These are phyloP conservation scores for Neohortaea acidophila DNA, from an alignment of 495 filamentous ascomycete genomes.

Conservation along the genomic window DNA sequence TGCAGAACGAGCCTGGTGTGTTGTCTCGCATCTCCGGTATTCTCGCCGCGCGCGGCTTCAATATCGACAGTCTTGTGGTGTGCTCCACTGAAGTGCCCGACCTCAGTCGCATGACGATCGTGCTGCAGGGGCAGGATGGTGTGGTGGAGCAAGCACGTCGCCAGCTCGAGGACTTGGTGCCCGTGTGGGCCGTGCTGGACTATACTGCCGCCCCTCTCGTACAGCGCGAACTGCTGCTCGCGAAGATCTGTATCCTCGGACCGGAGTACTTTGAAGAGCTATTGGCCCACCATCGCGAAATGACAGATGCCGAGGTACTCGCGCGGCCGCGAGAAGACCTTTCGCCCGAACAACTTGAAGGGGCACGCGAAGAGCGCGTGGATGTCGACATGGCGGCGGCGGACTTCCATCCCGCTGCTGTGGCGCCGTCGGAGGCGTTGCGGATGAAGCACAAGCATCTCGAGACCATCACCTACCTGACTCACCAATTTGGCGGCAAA, in stretches of 20 bases:
- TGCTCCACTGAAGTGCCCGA: conserved; percentile 98
- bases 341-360: conserved; percentile 24
- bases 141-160: conserved; percentile 94
- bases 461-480: conserved; percentile 81
- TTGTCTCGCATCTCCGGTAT: conserved; percentile 93
- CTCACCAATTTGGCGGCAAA: conserved; percentile 96
- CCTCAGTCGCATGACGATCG: conserved; percentile 95
- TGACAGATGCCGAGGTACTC: conserved; percentile 33
- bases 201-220: conserved; percentile 89
- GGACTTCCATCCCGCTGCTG: conserved; percentile 74
- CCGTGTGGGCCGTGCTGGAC: conserved; percentile 95
- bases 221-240: conserved; percentile 87
- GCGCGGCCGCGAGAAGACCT: conserved; percentile 18
- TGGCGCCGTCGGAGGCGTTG: conserved; percentile 74
- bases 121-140: conserved; percentile 86
- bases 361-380: conserved; percentile 21
- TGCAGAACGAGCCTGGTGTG: conserved; percentile 97
- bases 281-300: conserved; percentile 78
- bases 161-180: conserved; percentile 90
- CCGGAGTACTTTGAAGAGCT: conserved; percentile 97
- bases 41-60: conserved; percentile 90
- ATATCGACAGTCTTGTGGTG: conserved; percentile 95
- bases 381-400: conserved; percentile 4
- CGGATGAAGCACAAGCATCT: conserved; percentile 95
- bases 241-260: conserved; percentile 87